A percentile compares a stretch with the other conserved stretches of the same genome.
These are phyloP conservation scores for Ceratocystis variospora DNA, from an alignment of 2,329 filamentous ascomycete species.

Conservation along the genomic window DNA sequence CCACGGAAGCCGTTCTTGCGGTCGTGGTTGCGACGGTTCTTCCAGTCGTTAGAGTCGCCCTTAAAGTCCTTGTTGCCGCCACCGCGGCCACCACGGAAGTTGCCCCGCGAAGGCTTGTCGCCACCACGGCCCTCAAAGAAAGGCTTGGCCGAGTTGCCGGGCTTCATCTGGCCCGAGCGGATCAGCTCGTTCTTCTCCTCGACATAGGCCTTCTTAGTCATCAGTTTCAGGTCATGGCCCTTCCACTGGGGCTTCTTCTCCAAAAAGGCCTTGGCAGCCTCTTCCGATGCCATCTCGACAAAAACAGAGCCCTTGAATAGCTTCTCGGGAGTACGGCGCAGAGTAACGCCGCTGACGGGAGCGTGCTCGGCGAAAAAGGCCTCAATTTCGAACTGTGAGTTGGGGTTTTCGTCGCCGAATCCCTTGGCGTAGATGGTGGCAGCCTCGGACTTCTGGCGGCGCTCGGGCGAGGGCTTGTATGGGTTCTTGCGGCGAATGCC, in stretches of 20 bases:
- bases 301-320: slow-evolving; percentile 95
- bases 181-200: slow-evolving; percentile 63
- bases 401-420: slow-evolving; percentile 71
- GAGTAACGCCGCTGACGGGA: slow-evolving; percentile 65
- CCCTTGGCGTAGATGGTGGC: slow-evolving; percentile 85
- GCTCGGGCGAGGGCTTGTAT: slow-evolving; percentile 43
- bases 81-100: slow-evolving; percentile 29
- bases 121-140: slow-evolving; percentile 38
- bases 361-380: slow-evolving; percentile 76
- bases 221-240: slow-evolving; percentile 63
- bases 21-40: slow-evolving; percentile 48
- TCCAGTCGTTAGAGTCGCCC: slow-evolving; percentile 46
- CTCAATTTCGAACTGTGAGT: slow-evolving; percentile 87
- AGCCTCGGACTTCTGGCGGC: slow-evolving; percentile 52
- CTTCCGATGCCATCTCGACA: slow-evolving; percentile 74
- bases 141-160: slow-evolving; percentile 34
- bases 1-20: slow-evolving; percentile 45
- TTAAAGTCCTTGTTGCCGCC: slow-evolving; percentile 25
- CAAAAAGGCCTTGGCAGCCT: slow-evolving; percentile 68
- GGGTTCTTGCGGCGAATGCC: slow-evolving; percentile 63
- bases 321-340: slow-evolving; percentile 60
- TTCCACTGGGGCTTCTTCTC: slow-evolving; percentile 78
- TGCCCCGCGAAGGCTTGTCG: slow-evolving; percentile 26
- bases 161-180: slow-evolving; percentile 52
- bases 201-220: slow-evolving; percentile 79